Evolutionary conservation across 345 rosid species (phyloP), one percentile per base, ranked within the genome.

Genomic region (Clausena lansium): DNA sequence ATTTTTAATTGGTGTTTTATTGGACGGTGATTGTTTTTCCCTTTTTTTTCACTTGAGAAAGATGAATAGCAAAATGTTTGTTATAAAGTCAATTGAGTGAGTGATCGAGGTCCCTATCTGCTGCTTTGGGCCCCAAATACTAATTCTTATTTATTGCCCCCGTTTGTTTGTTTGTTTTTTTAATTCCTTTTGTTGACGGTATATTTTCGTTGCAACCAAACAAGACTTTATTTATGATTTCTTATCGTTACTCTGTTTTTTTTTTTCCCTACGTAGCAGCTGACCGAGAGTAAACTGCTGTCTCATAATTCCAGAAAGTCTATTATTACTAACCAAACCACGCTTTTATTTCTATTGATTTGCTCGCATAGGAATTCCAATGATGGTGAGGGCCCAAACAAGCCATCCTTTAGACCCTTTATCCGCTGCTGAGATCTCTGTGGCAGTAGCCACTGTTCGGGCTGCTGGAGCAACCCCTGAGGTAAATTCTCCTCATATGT

Each of bases 391-490:
- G 87, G 88, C 88, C 75, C 97, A 89, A 76, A 83, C 89, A 28
- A 84, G 92, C 78, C 97, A 92, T 79, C 97, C 97, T 27, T 80
- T 92, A 85, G 97, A 92, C 81, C 94, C 97, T 64, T 83, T 92
- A 69, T 84, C 94, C 0, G 92, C 97, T 67, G 94, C 97, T 20
- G 97, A 92, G 83, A 90, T 92, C 73, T 82, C 94, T 4, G 94
- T 92, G 71, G 97, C 97, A 13, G 92, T 92, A 57, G 90, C 90
- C 57, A 92, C 97, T 75, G 94, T 92, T 55, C 80, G 97, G 64
- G 94, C 96, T 57, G 96, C 94, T 64, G 96, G 96, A 70, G 86
- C 90, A 78, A 92, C 92, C 70, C 94, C 96, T 4, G 96, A 92
- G 92, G 92, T 89, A 10, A 57, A 28, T 47, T 32, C 55, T 24